Base-by-base conservation (phyloP, 1,139 yeast species). In the Pichia sp. region DNA sequence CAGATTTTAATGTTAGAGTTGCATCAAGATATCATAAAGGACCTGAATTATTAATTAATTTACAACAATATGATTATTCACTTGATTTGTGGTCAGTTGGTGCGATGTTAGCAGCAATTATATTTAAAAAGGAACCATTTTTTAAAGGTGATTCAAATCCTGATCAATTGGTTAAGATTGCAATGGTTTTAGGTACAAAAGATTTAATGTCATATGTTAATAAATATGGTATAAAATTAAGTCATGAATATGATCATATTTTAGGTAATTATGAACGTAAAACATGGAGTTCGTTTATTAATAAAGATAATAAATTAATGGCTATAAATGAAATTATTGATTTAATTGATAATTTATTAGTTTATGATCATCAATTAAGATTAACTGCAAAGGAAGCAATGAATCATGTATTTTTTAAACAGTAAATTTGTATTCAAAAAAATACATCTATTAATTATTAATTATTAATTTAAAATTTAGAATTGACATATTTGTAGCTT, bases 1-100 rank as follows among this genome's bases (percentile, higher is more conserved):
- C 87, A 60, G 96, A 90, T 64, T 93, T 91, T 69, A 95, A 95
- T 63, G 99, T 93, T 30, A 81, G 99, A 60, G 99, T 95, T 19
- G 99, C 99, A 0, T 88, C 96, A n/a, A 79, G 99, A 60, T 93
- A 93, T 70, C 95, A 89, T 73, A 95, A 95, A 71, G 99, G 98
- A 31, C 99, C 99, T 1, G 99, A 95, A 68, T 75, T 95, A 62
- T 75, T 95, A 56, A 96, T 93, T n/a, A 96, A 93, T 69, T 81
- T 87, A 66, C 86, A 95, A 63, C 86, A 84, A 72, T 95, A 95
- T 70, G 99, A 93, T 71, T 95, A 95, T 69, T 87, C 96, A 9
- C 76, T 95, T 52, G 99, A 95, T 69, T 71, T 95, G 70, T 95
- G 99, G 99, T 87, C 96, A 3, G 84, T 84, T 58, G 99, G 99